Evolutionary conservation across 2,329 filamentous ascomycete genomes (phyloP), one percentile per base, ranked within the genome.

Genomic region (Aspergillus quadricinctus): DNA sequence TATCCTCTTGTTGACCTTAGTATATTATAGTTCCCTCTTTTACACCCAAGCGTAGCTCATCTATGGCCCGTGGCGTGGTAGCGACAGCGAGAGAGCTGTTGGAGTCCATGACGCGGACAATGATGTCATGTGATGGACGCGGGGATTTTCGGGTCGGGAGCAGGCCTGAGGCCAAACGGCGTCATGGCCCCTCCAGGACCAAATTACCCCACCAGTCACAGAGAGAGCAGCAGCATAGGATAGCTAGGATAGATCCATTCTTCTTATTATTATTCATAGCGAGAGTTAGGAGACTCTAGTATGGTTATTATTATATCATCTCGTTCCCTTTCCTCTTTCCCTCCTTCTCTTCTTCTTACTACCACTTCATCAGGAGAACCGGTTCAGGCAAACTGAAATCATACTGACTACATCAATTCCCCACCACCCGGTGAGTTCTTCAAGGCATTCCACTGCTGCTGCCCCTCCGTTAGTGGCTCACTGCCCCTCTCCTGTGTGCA

Each of bases 371-470:
- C 14, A 37, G 31, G 14, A 37, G 35, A 45, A 54, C 21, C 53
- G 48, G 53, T 51, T 37, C 51, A 50, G 48, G 31, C 31, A 14
- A 37, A 37, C 31, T 71, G 63, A 67, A 65, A 68, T 72, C 70
- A 73, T 68, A 49, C 65, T 73, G 69, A 73, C 69, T 65, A 56
- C 62, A 65, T 72, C 65, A 69, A 62, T 46, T 64, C 66, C 69
- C 70, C 71, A 72, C 64, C 57, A 65, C 61, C 64, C 72, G 72
- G 72, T 74, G 71, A 74, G 70, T 66, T 59, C 60, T 63, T 64
- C 57, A 49, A 49, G 50, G 28, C 43, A 49, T 49, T 11, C 55
- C 56, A 55, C 45, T 57, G 53, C 53, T 53, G 52, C 43, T 55
- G 57, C 60, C 60, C 64, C 64, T 62, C 63, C 60, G 61, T 61